phyloP scores from a whole-genome alignment of 2,329 filamentous ascomycete species.

The Akanthomyces dipterigenus region DNA sequence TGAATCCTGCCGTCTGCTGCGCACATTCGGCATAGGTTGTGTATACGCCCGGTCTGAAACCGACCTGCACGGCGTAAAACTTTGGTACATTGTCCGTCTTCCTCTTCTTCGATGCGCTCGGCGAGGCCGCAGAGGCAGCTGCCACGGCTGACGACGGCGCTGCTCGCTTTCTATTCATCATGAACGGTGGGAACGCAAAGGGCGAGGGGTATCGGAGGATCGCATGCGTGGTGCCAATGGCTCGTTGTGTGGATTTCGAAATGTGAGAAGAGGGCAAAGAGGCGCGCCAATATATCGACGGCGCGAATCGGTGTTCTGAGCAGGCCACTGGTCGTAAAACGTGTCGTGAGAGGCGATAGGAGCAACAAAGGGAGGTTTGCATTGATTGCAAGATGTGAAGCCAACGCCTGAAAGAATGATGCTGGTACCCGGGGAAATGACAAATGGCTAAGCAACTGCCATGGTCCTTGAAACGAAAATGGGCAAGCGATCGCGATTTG shows the following conservation, averaged over 20 bases:
- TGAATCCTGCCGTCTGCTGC: constrained; percentile 52
- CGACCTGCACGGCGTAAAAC: constrained; percentile 56
- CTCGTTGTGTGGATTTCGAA: background rate
- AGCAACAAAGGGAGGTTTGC: constrained; percentile 8
- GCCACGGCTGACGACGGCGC: constrained; percentile 15
- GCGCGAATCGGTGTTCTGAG: background rate
- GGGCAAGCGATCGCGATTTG: background rate
- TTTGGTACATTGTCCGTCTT: constrained; percentile 45
- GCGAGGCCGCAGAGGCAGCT: constrained; percentile 13
- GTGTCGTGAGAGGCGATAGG: background rate
- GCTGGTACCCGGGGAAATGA: background rate
- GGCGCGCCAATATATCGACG: background rate
- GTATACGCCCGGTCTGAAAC: constrained; percentile 55
- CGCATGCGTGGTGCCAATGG: background rate
- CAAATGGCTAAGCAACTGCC: background rate
- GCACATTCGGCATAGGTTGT: constrained; percentile 54
- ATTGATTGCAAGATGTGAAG: constrained; percentile 1
- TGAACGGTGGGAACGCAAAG: background rate
- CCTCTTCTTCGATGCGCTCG: constrained; percentile 35
- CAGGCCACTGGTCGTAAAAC: background rate
- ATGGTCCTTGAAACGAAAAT: background rate
- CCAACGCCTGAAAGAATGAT: background rate
- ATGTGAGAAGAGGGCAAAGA: background rate
- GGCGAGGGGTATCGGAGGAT: background rate
- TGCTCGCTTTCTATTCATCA: constrained; percentile 26